Base-by-base conservation (phyloP, 345 rosid genomes). In the Crucihimalaya himalaica region DNA sequence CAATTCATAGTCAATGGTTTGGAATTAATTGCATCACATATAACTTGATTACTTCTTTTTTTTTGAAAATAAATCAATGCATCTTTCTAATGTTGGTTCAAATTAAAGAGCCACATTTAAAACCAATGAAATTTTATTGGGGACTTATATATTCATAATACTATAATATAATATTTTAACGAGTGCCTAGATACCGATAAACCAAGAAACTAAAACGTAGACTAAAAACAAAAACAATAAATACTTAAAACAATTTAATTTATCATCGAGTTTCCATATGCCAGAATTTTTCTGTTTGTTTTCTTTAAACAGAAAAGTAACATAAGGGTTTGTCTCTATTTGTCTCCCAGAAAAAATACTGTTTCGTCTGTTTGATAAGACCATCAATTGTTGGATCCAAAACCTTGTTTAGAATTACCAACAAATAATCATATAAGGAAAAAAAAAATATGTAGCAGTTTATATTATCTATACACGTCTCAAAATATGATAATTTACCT, bases 401-500 rank as follows among this genome's bases (percentile, higher is more conserved):
- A 23, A 2, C 18, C 50, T 43, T 28, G 18, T 27, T 25, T 57
- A 55, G 16, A 65, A 14, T 10, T 14, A 57, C 63, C 71, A 55
- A 46, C 34, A 52, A 8, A 15, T 28, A 35, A 2, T 29, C 39
- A 59, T 8, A 32, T 32, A 1, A 35, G 12, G 48, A 23, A 3
- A 16, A 3, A 60, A 18, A 31, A 16, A 32, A 3, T 31, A 63
- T 12, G n/a, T n/a, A 23, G 8, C 15, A 21, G 2, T 32, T 28
- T 2, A 64, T 5, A 16, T n/a, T 11, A 31, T 21, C 2, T 18
- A 29, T 31, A 21, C 2, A 39, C 6, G 19, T 29, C 42, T 16
- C 25, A 0, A 39, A 29, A 27, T 66, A 58, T 28, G 54, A 42
- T 6, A 25, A 68, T 69, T 63, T 63, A 90, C 95, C 81, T 77